A percentile compares a stretch with the other conserved stretches of the same genome.
Conservation (phyloP, 2,329 filamentous ascomycete species). For the Decorospora gaudefroyi region DNA sequence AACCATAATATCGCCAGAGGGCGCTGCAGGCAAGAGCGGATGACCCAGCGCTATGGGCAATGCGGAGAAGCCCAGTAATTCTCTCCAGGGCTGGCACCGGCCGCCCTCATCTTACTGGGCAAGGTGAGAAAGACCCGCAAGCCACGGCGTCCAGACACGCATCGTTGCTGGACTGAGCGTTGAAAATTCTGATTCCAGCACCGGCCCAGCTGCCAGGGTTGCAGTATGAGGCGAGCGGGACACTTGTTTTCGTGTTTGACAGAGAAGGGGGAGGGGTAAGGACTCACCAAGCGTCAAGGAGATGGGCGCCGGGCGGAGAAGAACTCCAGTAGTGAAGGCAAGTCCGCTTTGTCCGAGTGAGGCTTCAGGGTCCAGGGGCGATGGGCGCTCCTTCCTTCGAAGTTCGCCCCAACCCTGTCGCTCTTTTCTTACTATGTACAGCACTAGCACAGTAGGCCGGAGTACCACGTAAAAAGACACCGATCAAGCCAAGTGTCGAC, state of each 20-base stretch:
- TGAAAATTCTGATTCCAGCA: slow-evolving; percentile 5
- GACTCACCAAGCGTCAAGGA: slow-evolving; percentile 3
- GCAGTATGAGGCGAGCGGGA: slow-evolving; percentile 1
- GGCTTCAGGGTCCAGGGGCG: slow-evolving; percentile 14
- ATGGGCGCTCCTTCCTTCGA: too few species aligned
- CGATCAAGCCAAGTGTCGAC: slow-evolving; percentile 5
- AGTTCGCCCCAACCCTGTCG: slow-evolving; percentile 6
- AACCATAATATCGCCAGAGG: slow-evolving; percentile 31
- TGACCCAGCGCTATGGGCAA: slow-evolving; percentile 41
- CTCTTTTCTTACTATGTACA: too few species aligned
- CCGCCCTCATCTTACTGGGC: slow-evolving; percentile 15
- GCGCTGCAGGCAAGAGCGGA: slow-evolving; percentile 22
- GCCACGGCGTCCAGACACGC: slow-evolving; percentile 18
- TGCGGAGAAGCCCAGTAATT: slow-evolving; percentile 40
- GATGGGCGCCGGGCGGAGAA: slow-evolving; percentile 16
- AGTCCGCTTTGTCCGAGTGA: slow-evolving; percentile 1
- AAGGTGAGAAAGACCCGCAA: slow-evolving; percentile 16
- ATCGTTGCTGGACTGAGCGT: slow-evolving; percentile 2
- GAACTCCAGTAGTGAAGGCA: slow-evolving; percentile 8
- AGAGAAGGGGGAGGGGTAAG: slow-evolving; percentile 2
- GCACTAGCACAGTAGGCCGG: too few species aligned
- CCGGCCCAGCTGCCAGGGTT: slow-evolving; percentile 2
- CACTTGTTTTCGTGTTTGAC: neutral
- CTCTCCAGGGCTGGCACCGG: slow-evolving; percentile 22
- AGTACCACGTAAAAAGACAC: too few species aligned